Evolutionary conservation across 495 filamentous ascomycete genomes (phyloP).

Genomic region (Platismatia glauca): DNA sequence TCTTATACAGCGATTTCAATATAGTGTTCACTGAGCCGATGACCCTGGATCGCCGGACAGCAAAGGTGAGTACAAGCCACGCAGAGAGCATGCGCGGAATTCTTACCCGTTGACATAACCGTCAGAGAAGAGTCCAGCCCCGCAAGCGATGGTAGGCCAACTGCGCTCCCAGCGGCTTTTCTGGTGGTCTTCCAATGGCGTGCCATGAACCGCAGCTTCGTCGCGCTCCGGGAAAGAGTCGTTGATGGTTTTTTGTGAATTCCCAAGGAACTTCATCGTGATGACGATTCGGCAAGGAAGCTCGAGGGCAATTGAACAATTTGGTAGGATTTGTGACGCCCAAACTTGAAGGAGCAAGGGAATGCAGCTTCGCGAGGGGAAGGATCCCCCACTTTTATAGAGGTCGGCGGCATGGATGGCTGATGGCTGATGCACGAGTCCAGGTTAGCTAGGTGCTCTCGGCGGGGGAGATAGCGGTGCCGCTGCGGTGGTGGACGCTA

Average conservation of each 20-base stretch:
- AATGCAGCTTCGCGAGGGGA: neutral
- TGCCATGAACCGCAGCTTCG: slow-evolving; percentile 19
- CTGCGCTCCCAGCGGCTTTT: slow-evolving; percentile 52
- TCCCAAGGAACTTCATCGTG: slow-evolving; percentile 15
- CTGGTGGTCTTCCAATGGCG: slow-evolving; percentile 32
- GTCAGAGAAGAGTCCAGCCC: slow-evolving; percentile 82
- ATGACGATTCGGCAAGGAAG: neutral
- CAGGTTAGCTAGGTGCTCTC: too few relatives aligned
- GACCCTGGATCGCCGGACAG: slow-evolving; percentile 42
- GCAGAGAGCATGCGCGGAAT: neutral
- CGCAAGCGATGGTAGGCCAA: slow-evolving; percentile 70
- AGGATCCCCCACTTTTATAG: neutral
- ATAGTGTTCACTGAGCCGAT: slow-evolving; percentile 77
- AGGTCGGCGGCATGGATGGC: neutral
- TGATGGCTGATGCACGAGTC: too few relatives aligned
- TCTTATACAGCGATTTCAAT: slow-evolving; percentile 51
- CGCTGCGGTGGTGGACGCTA: neutral
- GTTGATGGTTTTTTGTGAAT: neutral
- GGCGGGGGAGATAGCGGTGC: neutral
- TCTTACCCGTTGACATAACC: slow-evolving; percentile 70
- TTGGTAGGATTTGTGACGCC: too few relatives aligned
- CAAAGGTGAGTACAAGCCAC: slow-evolving; percentile 28
- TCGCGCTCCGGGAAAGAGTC: slow-evolving; percentile 1
- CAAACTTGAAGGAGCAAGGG: neutral
- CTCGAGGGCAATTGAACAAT: neutral